phyloP scores from a whole-genome alignment of 768 basidiomycete species.

The Pholiota microspora region DNA sequence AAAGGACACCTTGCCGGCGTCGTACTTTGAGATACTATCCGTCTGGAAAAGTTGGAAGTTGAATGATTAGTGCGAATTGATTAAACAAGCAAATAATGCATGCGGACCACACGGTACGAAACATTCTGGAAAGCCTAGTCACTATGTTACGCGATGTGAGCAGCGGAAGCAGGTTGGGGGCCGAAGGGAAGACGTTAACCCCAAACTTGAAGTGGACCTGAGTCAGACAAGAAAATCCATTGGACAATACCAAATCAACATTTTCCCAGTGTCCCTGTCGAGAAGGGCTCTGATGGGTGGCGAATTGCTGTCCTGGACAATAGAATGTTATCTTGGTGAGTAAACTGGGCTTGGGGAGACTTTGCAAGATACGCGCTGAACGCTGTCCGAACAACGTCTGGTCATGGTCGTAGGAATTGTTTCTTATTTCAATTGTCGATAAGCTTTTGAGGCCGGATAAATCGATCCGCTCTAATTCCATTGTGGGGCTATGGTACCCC shows the following conservation, averaged over 20 bases:
- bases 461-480: neutral
- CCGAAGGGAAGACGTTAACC: slow-evolving; percentile 1
- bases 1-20: neutral
- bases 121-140: slow-evolving; percentile 2
- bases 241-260: neutral
- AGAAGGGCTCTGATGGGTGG: neutral
- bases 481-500: neutral
- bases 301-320: slow-evolving; percentile 3
- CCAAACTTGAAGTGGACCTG: slow-evolving; percentile 7
- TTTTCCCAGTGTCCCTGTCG: neutral
- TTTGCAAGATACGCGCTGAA: neutral
- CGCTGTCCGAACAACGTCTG: neutral
- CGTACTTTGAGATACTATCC: neutral
- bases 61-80: neutral
- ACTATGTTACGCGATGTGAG: neutral
- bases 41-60: neutral
- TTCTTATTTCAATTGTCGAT: neutral
- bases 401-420: slow-evolving; percentile 2
- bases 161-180: slow-evolving; percentile 1
- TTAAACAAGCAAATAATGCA: neutral
- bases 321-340: slow-evolving; percentile 1
- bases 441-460: neutral
- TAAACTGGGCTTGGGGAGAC: neutral
- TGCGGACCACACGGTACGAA: neutral
- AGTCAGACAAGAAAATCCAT: neutral